Conservation (phyloP, 2,329 filamentous ascomycete genomes). For the Talaromyces islandicus region DNA sequence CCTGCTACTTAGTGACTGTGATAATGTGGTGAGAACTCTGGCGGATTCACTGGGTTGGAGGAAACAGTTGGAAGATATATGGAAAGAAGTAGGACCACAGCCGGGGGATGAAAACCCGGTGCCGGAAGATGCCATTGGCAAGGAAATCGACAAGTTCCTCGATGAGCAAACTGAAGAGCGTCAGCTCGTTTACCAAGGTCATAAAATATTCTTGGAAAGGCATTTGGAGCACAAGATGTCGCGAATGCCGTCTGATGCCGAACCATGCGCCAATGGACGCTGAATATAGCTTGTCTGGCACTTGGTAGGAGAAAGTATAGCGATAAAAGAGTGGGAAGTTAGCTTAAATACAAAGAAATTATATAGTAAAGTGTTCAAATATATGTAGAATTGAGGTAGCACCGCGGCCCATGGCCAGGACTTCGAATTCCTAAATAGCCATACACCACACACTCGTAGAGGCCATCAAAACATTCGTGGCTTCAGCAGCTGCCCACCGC, state of each 20-base stretch:
- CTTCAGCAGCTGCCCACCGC: no score
- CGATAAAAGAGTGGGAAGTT: no score
- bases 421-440: no score
- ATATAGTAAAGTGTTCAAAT: no score
- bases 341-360: no score
- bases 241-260: neutral
- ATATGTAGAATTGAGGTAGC: no score
- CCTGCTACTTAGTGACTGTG: constrained; percentile 66
- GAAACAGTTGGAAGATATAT: constrained; percentile 67
- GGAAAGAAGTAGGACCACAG: constrained; percentile 51
- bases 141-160: constrained; percentile 46
- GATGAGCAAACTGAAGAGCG: constrained; percentile 39
- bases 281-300: neutral
- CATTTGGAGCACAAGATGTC: constrained; percentile 18
- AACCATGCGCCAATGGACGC: neutral
- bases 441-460: no score
- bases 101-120: constrained; percentile 32
- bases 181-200: constrained; percentile 37
- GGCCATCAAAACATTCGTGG: no score
- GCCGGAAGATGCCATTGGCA: constrained; percentile 43
- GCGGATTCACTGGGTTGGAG: constrained; percentile 72
- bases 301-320: no score
- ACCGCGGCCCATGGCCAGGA: no score
- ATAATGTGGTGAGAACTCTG: constrained; percentile 64
- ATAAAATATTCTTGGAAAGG: constrained; percentile 28